Percentiles rank a stretch among this genome's conserved stretches.
phyloP scores from a whole-genome alignment of 768 basidiomycete genomes.

The Termitomyces sp. region DNA sequence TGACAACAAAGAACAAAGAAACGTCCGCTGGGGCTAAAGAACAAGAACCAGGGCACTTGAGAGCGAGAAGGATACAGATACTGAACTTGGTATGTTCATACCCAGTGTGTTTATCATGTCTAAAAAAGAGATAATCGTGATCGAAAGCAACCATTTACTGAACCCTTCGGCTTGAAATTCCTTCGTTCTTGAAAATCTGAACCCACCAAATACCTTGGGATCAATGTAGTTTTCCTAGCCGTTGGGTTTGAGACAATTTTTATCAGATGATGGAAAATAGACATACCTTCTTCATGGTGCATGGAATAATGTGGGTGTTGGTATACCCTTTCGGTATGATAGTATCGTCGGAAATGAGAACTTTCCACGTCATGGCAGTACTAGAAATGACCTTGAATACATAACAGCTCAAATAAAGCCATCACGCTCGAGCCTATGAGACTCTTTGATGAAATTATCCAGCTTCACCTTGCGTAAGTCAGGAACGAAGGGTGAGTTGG shows the following conservation, averaged over 20 bases:
- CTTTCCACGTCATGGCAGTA: constrained; percentile 25
- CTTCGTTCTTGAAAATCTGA: constrained; percentile 30
- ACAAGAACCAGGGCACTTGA: background rate
- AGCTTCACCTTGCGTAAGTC: constrained; percentile 37
- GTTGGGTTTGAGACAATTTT: background rate
- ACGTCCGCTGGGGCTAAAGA: constrained; percentile 35
- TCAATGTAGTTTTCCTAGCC: constrained; percentile 12
- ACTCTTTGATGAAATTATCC: constrained; percentile 42
- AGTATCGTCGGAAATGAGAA: constrained; percentile 39
- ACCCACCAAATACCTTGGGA: constrained; percentile 33
- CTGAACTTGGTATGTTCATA: background rate
- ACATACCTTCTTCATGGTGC: constrained; percentile 25
- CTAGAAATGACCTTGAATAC: background rate
- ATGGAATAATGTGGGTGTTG: constrained; percentile 24
- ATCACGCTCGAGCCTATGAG: constrained; percentile 24
- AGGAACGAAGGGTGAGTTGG: constrained; percentile 25
- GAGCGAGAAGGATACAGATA: background rate
- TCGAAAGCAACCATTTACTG: constrained; percentile 22
- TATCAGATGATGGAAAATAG: background rate
- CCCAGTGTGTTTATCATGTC: constrained; percentile 23
- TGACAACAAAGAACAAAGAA: constrained; percentile 46
- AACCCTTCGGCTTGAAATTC: constrained; percentile 18
- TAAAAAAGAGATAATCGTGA: constrained; percentile 24
- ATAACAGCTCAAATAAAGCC: background rate
- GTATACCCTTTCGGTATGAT: constrained; percentile 32